A percentile compares a stretch with the other conserved stretches of the same genome.
Conservation (phyloP, 169 alveolate genomes). For the Plasmodium vivax region DNA sequence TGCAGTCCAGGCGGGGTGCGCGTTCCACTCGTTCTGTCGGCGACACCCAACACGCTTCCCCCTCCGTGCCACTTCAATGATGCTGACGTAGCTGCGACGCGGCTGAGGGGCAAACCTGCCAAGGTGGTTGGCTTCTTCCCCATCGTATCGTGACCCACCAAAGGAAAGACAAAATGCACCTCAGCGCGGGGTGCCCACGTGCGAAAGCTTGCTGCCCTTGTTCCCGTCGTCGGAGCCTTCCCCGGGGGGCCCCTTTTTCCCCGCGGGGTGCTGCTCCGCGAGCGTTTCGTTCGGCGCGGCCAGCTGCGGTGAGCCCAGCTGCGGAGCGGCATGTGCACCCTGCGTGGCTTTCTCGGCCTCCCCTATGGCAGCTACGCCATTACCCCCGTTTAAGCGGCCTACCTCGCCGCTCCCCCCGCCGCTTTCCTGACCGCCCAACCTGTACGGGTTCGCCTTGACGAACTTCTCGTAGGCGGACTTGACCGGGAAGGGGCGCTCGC, state of each 20-base stretch:
- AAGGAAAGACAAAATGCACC: neutral
- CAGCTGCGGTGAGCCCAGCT: neutral
- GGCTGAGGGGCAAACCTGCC: neutral
- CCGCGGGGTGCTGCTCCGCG: neutral
- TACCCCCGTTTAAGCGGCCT: neutral
- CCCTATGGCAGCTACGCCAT: neutral
- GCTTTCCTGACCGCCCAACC: neutral
- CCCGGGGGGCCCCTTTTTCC: neutral
- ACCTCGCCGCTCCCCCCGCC: neutral
- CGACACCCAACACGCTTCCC: no score
- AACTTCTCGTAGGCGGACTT: constrained; percentile 79
- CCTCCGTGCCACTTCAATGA: neutral
- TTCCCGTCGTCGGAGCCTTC: neutral
- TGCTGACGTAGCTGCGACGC: neutral
- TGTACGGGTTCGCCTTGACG: constrained; percentile 76
- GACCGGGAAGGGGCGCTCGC: constrained; percentile 86
- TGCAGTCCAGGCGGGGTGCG: neutral
- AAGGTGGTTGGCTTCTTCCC: neutral
- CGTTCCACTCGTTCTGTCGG: no score
- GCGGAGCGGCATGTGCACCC: neutral
- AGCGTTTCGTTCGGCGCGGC: neutral
- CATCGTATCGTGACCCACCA: neutral
- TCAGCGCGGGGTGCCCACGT: neutral
- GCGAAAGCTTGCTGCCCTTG: neutral
- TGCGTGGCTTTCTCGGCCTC: neutral